A percentile compares a stretch with the other conserved stretches of the same genome.
Conservation (phyloP, 495 filamentous ascomycete genomes). For the Neohortaea acidophila region DNA sequence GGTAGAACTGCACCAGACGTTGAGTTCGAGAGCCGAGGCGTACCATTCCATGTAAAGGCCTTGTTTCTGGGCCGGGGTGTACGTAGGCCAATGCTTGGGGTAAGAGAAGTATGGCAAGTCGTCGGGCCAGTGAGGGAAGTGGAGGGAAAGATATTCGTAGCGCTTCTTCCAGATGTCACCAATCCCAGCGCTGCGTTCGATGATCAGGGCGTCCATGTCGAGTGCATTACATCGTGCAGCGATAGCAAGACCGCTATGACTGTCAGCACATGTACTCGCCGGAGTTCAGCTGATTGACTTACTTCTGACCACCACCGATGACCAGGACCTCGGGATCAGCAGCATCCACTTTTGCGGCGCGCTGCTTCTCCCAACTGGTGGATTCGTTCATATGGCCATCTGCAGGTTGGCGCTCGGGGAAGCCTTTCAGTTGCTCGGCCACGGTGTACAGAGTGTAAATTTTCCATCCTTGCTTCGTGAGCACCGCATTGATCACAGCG, state of each 20-base stretch:
- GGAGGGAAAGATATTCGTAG: constrained; percentile 48
- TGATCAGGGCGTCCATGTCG: constrained; percentile 43
- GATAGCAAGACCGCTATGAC: constrained; percentile 44
- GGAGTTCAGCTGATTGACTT: constrained; percentile 1
- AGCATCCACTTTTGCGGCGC: constrained; percentile 38
- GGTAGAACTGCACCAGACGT: constrained; percentile 52
- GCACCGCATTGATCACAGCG: constrained; percentile 10
- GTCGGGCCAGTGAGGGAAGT: constrained; percentile 57
- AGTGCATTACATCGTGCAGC: constrained; percentile 62
- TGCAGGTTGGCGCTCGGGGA: constrained; percentile 9
- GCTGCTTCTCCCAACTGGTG: constrained; percentile 19
- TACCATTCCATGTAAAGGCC: constrained; percentile 68
- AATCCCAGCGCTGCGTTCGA: constrained; percentile 49
- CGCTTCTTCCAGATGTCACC: constrained; percentile 71
- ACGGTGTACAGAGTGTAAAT: constrained; percentile 18
- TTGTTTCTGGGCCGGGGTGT: constrained; percentile 58
- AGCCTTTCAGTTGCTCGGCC: constrained; percentile 15
- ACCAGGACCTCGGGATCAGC: constrained; percentile 51
- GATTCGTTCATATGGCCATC: constrained; percentile 18
- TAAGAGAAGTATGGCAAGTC: constrained; percentile 46
- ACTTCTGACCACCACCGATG: constrained; percentile 38
- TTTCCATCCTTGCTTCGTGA: constrained; percentile 16
- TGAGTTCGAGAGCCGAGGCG: constrained; percentile 56
- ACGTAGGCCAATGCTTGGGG: constrained; percentile 45
- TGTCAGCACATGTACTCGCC: constrained; percentile 27